A percentile compares a stretch with the other conserved stretches of the same genome.
Evolutionary conservation across 2,329 filamentous ascomycete genomes (phyloP).

Genomic region (Didymella exigua): DNA sequence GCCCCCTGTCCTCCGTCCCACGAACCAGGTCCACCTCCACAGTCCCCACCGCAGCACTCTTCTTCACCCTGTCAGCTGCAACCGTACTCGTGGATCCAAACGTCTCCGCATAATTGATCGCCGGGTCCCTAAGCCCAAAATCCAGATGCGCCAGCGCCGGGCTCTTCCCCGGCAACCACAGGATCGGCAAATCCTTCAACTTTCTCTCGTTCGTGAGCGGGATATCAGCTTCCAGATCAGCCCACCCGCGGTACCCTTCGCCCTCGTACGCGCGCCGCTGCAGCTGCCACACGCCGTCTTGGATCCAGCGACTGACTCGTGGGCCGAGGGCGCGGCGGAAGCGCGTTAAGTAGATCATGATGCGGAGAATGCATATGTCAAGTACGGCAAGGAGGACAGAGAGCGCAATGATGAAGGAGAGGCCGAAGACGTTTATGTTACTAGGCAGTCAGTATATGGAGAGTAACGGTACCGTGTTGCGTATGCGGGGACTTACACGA

Average conservation of each 20-base stretch:
- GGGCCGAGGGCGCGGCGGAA: slow-evolving; percentile 26
- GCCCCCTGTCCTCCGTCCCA: not conserved
- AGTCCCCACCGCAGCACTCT: not conserved
- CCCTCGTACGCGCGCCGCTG: slow-evolving; percentile 35
- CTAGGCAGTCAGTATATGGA: slow-evolving; percentile 5
- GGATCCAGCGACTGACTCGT: slow-evolving; percentile 33
- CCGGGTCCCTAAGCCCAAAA: slow-evolving; percentile 1
- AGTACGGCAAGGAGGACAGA: slow-evolving; percentile 16
- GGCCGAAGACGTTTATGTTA: slow-evolving; percentile 32
- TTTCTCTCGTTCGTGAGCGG: slow-evolving; percentile 17
- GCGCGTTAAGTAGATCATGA: slow-evolving; percentile 24
- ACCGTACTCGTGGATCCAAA: not conserved
- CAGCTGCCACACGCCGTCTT: slow-evolving; percentile 35
- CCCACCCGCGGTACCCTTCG: slow-evolving; percentile 20
- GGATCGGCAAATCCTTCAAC: slow-evolving; percentile 13
- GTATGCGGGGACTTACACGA: slow-evolving; percentile 22
- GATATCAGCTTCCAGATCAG: slow-evolving; percentile 23
- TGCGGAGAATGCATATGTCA: slow-evolving; percentile 21
- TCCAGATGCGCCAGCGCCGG: not conserved
- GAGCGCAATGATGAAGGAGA: slow-evolving; percentile 25
- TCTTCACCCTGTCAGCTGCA: not conserved
- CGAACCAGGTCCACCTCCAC: not conserved
- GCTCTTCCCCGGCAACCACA: slow-evolving; percentile 12
- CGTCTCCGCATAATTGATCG: not conserved
- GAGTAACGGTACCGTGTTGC: not conserved